These are phyloP conservation scores for Macadamia integrifolia DNA, from an alignment of 164 flowering plant species.

Conservation along the genomic window DNA sequence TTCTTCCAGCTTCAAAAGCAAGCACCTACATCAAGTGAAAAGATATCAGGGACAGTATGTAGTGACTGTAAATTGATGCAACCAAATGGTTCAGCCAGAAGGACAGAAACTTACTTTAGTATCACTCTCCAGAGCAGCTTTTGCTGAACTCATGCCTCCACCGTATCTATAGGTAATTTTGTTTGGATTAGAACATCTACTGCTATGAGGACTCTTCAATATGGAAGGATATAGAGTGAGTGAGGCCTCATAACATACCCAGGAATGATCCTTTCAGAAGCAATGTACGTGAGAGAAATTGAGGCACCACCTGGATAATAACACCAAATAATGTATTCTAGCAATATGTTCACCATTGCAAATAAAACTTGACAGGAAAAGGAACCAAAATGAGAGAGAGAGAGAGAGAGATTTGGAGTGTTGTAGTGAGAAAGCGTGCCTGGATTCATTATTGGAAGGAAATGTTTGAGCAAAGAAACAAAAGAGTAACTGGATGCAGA, in stretches of 20 bases:
- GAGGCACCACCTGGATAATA: conserved; percentile 76
- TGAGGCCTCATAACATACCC: conserved; percentile 42
- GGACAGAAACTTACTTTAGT: conserved; percentile 50
- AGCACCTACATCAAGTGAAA: conserved; percentile 56
- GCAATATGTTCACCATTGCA: neutral
- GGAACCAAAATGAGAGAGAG: neutral
- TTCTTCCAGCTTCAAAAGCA: conserved; percentile 97
- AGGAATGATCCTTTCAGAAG: conserved; percentile 94
- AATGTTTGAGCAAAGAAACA: conserved; percentile 86
- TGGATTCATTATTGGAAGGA: conserved; percentile 92
- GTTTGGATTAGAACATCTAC: neutral
- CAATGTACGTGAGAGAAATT: conserved; percentile 90
- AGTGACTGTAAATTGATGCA: neutral
- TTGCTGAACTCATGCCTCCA: conserved; percentile 99
- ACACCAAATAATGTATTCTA: conserved; percentile 1
- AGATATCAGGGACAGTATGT: neutral
- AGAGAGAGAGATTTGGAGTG: neutral
- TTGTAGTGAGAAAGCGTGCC: conserved; percentile 36
- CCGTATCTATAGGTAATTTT: conserved; percentile 56
- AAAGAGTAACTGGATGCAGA: conserved; percentile 97
- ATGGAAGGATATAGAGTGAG: neutral
- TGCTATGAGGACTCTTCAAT: neutral
- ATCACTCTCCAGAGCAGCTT: conserved; percentile 95
- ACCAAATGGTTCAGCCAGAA: neutral
- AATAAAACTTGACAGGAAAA: neutral